Conservation (phyloP, 306 rosid genomes). For the Fragaria nilgerrensis region DNA sequence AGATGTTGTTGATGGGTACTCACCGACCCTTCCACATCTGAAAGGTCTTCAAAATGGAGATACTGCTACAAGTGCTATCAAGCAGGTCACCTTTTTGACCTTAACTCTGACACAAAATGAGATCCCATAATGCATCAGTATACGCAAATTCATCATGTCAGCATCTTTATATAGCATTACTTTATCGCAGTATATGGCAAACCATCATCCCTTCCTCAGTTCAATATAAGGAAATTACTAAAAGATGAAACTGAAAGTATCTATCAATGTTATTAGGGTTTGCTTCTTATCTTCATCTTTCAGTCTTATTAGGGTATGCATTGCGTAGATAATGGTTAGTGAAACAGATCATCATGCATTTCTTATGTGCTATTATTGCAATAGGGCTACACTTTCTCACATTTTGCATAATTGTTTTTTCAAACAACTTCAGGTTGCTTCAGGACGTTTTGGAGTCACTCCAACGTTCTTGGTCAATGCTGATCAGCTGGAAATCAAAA, state of each 20-base stretch:
- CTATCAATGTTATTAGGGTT: constrained; percentile 13
- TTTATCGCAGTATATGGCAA: neutral
- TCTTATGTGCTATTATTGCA: constrained; percentile 10
- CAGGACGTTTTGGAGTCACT: constrained; percentile 99
- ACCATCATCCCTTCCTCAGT: neutral
- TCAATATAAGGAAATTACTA: neutral
- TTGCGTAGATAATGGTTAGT: constrained; percentile 3
- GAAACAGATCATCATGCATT: neutral
- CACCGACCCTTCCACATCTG: constrained; percentile 96
- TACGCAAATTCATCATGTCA: neutral
- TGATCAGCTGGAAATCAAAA: constrained; percentile 92
- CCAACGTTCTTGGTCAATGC: constrained; percentile 99
- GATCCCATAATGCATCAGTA: constrained; percentile 14
- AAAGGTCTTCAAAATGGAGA: constrained; percentile 99
- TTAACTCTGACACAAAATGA: constrained; percentile 9
- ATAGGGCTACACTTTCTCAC: neutral
- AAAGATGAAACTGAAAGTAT: constrained; percentile 16
- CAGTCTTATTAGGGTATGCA: neutral
- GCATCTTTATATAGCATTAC: neutral
- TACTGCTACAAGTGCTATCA: constrained; percentile 98
- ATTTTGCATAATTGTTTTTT: neutral
- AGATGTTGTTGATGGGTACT: constrained; percentile 98
- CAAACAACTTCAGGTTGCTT: constrained; percentile 74
- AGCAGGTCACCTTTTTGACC: constrained; percentile 65
- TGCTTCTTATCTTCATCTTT: neutral